phyloP scores from a whole-genome alignment of 2,329 filamentous ascomycete genomes.

The Exophiala mesophila region DNA sequence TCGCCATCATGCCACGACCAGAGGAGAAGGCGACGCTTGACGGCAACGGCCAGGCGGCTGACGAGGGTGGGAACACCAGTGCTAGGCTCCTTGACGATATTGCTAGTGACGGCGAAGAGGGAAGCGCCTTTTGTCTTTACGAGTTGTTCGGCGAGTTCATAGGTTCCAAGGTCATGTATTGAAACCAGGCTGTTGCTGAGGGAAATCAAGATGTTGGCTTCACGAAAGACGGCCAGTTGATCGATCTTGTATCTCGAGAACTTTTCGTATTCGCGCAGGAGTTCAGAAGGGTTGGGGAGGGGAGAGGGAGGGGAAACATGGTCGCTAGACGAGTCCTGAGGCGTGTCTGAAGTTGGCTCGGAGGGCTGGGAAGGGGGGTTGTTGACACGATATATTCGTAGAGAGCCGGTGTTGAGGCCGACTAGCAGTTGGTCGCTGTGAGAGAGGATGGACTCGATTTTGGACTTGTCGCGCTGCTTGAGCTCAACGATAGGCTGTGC shows the following conservation, averaged over 20 bases:
- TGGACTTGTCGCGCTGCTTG: constrained; percentile 88
- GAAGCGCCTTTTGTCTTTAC: constrained; percentile 80
- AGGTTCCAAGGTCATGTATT: constrained; percentile 82
- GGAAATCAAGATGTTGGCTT: constrained; percentile 85
- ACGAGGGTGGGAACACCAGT: constrained; percentile 92
- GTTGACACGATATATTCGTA: constrained; percentile 89
- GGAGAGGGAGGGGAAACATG: constrained; percentile 20
- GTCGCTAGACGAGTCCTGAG: constrained; percentile 18
- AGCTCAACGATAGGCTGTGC: constrained; percentile 96
- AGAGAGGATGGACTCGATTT: constrained; percentile 91
- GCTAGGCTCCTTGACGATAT: constrained; percentile 82
- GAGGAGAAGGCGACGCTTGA: constrained; percentile 81
- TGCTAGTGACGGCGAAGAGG: constrained; percentile 88
- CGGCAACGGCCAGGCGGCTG: constrained; percentile 81
- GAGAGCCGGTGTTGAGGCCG: constrained; percentile 79
- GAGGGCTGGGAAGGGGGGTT: constrained; percentile 44
- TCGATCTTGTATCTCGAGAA: constrained; percentile 88
- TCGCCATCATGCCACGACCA: constrained; percentile 98
- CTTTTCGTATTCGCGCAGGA: constrained; percentile 86
- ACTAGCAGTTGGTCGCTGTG: constrained; percentile 90
- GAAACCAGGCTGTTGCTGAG: constrained; percentile 86
- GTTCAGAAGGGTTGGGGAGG: constrained; percentile 59
- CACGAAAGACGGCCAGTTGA: constrained; percentile 92
- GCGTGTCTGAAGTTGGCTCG: constrained; percentile 32
- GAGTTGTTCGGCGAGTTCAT: constrained; percentile 74